These are phyloP conservation scores for Eutypella sp. DNA, from an alignment of 2,329 filamentous ascomycete species.

Conservation along the genomic window DNA sequence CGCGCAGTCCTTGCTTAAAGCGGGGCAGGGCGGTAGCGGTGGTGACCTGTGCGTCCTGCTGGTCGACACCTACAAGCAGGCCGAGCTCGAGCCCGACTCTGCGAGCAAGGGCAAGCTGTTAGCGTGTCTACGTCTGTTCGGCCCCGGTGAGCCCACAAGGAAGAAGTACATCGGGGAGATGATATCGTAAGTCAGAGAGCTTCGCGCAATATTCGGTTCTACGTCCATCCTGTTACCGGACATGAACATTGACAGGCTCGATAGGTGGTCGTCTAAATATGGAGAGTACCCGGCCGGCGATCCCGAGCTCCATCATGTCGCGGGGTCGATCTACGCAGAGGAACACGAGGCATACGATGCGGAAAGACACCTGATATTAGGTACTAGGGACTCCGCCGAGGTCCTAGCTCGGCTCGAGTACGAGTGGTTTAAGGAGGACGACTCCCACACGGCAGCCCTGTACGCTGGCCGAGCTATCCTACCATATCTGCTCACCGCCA, in stretches of 20 bases:
- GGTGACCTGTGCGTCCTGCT: conserved; percentile 85
- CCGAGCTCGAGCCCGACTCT: conserved; percentile 72
- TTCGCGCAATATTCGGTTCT: neutral
- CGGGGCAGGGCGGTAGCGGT: conserved; percentile 89
- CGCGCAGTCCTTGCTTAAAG: conserved; percentile 78
- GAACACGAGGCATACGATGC: conserved; percentile 92
- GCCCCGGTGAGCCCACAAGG: conserved; percentile 76
- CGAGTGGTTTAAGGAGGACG: conserved; percentile 86
- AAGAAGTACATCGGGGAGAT: conserved; percentile 90
- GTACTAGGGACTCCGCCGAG: conserved; percentile 82
- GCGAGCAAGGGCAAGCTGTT: conserved; percentile 69
- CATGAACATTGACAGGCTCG: neutral
- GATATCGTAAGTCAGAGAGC: conserved; percentile 61
- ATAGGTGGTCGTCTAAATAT: conserved; percentile 76
- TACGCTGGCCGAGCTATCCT: conserved; percentile 85
- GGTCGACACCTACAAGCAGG: conserved; percentile 86
- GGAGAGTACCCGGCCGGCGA: conserved; percentile 89
- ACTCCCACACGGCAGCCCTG: conserved; percentile 78
- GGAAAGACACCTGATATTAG: conserved; percentile 81
- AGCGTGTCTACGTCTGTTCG: conserved; percentile 75
- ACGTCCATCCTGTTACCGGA: conserved; percentile 1
- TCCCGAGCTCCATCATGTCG: conserved; percentile 89
- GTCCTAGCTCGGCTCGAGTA: conserved; percentile 81
- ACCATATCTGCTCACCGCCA: conserved; percentile 85
- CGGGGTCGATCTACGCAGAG: conserved; percentile 82